Evolutionary conservation across 2,329 filamentous ascomycete species (phyloP), one percentile per base, ranked within the genome.

Genomic region (Pyricularia pennisetigena): DNA sequence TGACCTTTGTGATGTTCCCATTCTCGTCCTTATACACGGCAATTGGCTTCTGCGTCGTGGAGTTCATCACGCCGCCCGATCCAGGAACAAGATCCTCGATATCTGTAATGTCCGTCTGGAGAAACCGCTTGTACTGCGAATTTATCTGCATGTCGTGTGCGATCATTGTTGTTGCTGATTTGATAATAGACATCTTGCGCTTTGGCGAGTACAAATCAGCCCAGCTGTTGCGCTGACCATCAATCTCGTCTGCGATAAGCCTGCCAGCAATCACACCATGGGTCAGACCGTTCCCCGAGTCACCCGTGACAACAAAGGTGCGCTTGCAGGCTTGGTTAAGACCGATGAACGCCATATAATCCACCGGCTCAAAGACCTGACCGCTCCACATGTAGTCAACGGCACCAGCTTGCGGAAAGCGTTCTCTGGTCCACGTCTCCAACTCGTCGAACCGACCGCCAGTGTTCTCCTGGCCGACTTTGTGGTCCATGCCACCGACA

Each of bases 351-450:
- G 79, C 84, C 78, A 87, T 79, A 72, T 79, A 81, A 71, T 87
- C 85, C 12, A 82, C 78, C 0, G 84, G 83, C 70, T 87, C 84
- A 71, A 83, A 82, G 62, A 87, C 79, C 74, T 88, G 85, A 0
- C 85, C 85, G 41, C 82, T 85, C 85, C 85, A 87, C 24, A 77
- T 77, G 76, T 86, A 87, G 69, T 87, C 85, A 8, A 83, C 78
- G 3, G 76, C 73, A 0, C 79, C 79, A 1, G 81, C 81, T 65
- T 82, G 77, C 0, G 84, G 78, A 73, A 87, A 87, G 30, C 85
- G 81, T 65, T 82, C 79, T 7, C 83, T 79, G 0, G 79, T 79
- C 85, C 85, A 87, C 0, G 72, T 72, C 72, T 85, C 84, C 4
- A 87, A 79, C 71, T 85, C 82, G 1, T 77, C 75, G 69, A 83